Base-by-base conservation (phyloP, 176 grass and related monocot species). In the Ensete glaucum region DNA sequence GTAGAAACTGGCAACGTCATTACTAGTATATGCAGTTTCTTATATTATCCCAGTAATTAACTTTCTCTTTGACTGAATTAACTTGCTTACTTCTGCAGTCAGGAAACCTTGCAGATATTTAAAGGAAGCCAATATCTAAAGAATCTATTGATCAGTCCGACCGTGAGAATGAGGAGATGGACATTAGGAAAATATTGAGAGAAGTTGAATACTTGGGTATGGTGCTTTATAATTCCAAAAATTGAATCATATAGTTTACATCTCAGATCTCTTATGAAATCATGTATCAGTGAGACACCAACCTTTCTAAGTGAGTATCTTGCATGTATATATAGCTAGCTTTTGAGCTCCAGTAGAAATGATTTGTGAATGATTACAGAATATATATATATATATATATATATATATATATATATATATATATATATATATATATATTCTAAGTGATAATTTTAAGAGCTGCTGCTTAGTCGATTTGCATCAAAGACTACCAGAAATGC, bases 141-240 rank as follows among this genome's bases (percentile, higher is more conserved):
- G 76, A 82, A 64, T 57, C 80, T 79, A 50, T 56, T 10, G 63
- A 84, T 71, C 69, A 65, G 15, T 85, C 87, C 24, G 93, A 97
- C 19, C 83, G 80, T 12, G 90, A 92, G 76, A 82, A 87, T 88
- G 77, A 77, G 12, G 81, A 90, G 48, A 87, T 92, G 55, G 89
- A 90, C 77, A 88, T 93, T 27, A 82, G 68, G 27, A 97, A 88
- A 80, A 34, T 96, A 60, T 63, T 96, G 59, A 88, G 92, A 78
- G 89, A 90, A 74, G 85, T 96, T 26, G 85, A 96, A 77, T 83
- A 90, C 73, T 85, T 96, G 29, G 87, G 93, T 96, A 87, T 81
- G 86, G 49, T 55, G 64, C 34, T 81, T 62, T 12, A 34, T 34
- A 54, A 56, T 25, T 9, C 76, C 3, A 25, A 24, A 57, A 51